Conservation (phyloP, 1,284 basidiomycete species). For the Trametes polyzona region DNA sequence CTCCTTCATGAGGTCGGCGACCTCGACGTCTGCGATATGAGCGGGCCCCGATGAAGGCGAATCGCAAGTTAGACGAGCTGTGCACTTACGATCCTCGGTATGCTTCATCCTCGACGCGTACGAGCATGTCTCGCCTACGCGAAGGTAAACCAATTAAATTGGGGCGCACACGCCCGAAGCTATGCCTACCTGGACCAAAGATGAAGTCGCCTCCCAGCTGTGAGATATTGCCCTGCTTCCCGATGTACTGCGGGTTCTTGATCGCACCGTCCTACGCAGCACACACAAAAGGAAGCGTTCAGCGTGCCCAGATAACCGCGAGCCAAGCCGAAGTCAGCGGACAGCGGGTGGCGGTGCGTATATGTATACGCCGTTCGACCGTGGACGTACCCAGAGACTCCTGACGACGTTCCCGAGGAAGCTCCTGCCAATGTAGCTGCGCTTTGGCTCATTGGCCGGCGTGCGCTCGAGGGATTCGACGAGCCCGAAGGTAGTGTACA, state of each 20-base stretch:
- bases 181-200: conserved; percentile 53
- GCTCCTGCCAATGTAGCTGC: conserved; percentile 49
- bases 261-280: conserved; percentile 43
- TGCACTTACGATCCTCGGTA: conserved; percentile 61
- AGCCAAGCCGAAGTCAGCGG: neutral
- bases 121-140: conserved; percentile 40
- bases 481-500: conserved; percentile 59
- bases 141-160: neutral
- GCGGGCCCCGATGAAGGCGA: neutral
- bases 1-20: conserved; percentile 45
- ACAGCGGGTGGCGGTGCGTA: neutral
- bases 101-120: conserved; percentile 62
- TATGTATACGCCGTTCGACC: no score
- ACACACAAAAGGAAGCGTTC: neutral
- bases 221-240: conserved; percentile 61
- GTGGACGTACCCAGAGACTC: conserved; percentile 52
- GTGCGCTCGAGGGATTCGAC: conserved; percentile 47
- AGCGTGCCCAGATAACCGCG: neutral
- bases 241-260: conserved; percentile 50
- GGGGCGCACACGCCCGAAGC: neutral
- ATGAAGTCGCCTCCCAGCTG: conserved; percentile 69
- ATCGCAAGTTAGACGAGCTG: neutral
- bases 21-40: conserved; percentile 44
- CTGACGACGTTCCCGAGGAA: conserved; percentile 38
- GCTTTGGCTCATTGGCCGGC: conserved; percentile 48